Evolutionary conservation across 2,329 filamentous ascomycete species (phyloP).

Genomic region (Colletotrichum ledebouriae): DNA sequence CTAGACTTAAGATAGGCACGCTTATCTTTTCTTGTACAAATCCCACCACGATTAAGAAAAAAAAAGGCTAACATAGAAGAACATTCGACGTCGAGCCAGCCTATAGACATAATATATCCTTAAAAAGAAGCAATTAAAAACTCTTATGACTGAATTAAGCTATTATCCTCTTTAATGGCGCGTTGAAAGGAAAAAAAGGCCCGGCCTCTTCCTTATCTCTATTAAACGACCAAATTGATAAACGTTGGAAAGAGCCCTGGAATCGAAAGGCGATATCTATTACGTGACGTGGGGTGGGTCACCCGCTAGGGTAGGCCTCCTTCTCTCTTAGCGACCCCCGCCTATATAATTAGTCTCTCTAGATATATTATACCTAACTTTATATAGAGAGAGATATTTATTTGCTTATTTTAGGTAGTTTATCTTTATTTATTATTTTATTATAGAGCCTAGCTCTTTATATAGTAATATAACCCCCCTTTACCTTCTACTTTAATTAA

Average conservation of each 20-base stretch:
- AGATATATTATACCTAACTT: too few relatives aligned
- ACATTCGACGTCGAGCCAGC: neutral
- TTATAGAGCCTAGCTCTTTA: too few relatives aligned
- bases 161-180: constrained; percentile 14
- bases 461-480: too few relatives aligned
- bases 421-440: too few relatives aligned
- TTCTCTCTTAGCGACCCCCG: too few relatives aligned
- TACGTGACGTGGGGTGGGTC: too few relatives aligned
- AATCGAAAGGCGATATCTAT: neutral
- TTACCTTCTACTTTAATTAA: too few relatives aligned
- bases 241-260: constrained; percentile 2
- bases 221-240: constrained; percentile 5
- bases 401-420: too few relatives aligned
- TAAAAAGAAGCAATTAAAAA: constrained; percentile 6
- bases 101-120: constrained; percentile 4
- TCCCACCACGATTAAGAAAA: constrained; percentile 1
- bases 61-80: neutral
- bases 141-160: constrained; percentile 4
- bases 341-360: too few relatives aligned
- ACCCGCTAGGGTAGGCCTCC: too few relatives aligned
- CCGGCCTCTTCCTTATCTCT: constrained; percentile 28
- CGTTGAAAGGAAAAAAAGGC: constrained; percentile 23
- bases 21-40: constrained; percentile 3
- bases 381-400: too few relatives aligned
- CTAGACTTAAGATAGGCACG: constrained; percentile 10